Base-by-base conservation (phyloP, 306 rosid species). In the Macrotyloma uniflorum region DNA sequence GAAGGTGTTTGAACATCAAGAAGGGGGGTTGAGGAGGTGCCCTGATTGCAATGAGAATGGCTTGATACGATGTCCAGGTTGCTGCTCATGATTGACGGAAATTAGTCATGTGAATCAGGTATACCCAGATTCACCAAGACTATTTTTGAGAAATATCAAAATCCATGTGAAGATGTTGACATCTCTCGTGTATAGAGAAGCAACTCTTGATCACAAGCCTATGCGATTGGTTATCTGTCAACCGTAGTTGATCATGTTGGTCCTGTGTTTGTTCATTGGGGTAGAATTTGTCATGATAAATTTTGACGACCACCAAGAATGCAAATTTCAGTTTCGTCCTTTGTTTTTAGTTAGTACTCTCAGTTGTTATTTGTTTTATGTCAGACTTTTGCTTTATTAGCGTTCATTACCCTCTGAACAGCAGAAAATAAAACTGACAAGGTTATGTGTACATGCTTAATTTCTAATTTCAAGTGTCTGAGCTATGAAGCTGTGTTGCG, bases 11-110 rank as follows among this genome's bases (percentile, higher is more conserved):
- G 83, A 86, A 26, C 83, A 85, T 74, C 86, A 81, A 54, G 83
- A 83, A 30, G 88, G 91, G 38, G 86, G 61, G 18, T 65, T 84
- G 85, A 85, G 76, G 75, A 89, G 92, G 82, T 93, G 98, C 82
- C 82, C 78, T 1, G 62, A 78, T 53, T 93, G 98, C 75, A 93
- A 93, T 35, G 97, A 93, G 76, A 93, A 93, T 83, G 98, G 98
- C 51, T 90, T 93, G 91, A 83, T 88, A 0, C 82, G 89, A 79
- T 93, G 98, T 82, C 88, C 90, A 2, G 40, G 71, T 78, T 92
- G 97, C 70, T 88, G 90, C 84, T 79, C 83, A 49, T 83, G 85
- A 88, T 75, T 35, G 24, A 28, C 50, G 38, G 12, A n/a, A 20
- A 63, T 46, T 28, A 49, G 0, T 49, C 45, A 54, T 83, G 3